phyloP scores from a whole-genome alignment of 768 basidiomycete genomes.

The Rubroboletus pulcherrimus region DNA sequence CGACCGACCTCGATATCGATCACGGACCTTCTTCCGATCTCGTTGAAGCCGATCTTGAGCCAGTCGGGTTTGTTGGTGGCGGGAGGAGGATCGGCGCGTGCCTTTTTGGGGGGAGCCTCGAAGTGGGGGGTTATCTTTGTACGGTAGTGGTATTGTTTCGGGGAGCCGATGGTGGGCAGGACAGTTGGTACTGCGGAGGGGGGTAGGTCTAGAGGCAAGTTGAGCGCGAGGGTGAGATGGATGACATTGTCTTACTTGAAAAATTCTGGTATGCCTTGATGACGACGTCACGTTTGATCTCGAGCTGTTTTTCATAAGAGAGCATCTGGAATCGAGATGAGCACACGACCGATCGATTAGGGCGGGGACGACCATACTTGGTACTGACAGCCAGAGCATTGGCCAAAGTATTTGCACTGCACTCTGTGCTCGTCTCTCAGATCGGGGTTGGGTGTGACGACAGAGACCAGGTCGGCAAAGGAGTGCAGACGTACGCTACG shows the following conservation, averaged over 20 bases:
- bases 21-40: constrained; percentile 64
- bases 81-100: constrained; percentile 7
- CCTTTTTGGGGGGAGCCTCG: constrained; percentile 60
- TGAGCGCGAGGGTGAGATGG: constrained; percentile 27
- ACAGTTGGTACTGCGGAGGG: constrained; percentile 58
- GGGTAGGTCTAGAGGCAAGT: constrained; percentile 41
- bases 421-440: constrained; percentile 64
- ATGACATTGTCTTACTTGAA: constrained; percentile 34
- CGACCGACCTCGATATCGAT: constrained; percentile 84
- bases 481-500: constrained; percentile 70
- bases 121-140: constrained; percentile 99
- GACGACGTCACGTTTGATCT: constrained; percentile 82
- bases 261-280: constrained; percentile 80
- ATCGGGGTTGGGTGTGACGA: constrained; percentile 58
- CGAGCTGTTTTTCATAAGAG: constrained; percentile 81
- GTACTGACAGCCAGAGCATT: constrained; percentile 92
- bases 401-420: constrained; percentile 83
- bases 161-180: constrained; percentile 76
- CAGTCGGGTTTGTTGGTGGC: constrained; percentile 50
- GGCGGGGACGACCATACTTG: constrained; percentile 49
- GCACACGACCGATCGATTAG: background rate
- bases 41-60: constrained; percentile 88
- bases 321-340: constrained; percentile 56
- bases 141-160: constrained; percentile 85
- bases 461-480: constrained; percentile 66